Conservation (phyloP, 163 green algal genomes). For the Scenedesmus sp. region DNA sequence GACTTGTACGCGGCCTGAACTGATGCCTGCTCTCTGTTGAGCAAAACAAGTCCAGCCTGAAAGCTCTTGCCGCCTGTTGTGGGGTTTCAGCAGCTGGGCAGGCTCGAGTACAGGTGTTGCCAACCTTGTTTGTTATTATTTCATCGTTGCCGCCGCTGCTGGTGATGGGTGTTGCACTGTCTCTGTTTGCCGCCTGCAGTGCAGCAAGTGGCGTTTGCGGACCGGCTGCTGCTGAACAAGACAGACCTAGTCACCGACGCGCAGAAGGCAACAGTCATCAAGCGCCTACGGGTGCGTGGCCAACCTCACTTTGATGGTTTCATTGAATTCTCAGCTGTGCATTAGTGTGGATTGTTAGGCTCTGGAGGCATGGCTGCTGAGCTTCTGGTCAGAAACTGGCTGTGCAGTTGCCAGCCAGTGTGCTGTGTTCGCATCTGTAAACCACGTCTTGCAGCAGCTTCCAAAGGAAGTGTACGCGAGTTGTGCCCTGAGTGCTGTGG, state of each 20-base stretch:
- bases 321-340: background rate
- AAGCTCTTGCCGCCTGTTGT: no score
- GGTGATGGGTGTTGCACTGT: background rate
- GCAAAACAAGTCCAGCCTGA: no score
- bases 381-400: no score
- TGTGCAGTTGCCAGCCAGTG: no score
- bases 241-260: slow-evolving; percentile 35
- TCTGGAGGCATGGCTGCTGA: no score
- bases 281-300: slow-evolving; percentile 34
- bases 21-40: no score
- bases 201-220: slow-evolving; percentile 81
- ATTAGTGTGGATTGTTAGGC: no score
- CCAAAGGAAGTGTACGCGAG: no score
- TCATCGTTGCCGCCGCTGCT: background rate
- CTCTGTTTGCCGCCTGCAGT: slow-evolving; percentile 33
- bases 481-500: background rate
- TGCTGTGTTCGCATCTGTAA: no score
- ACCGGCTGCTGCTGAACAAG: slow-evolving; percentile 62
- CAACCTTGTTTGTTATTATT: background rate
- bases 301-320: background rate
- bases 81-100: no score
- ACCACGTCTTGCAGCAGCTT: no score
- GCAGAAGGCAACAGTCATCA: slow-evolving; percentile 42
- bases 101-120: background rate
- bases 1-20: no score